Base-by-base conservation (phyloP, 1,284 basidiomycete species). In the Mycosarcoma maydis region DNA sequence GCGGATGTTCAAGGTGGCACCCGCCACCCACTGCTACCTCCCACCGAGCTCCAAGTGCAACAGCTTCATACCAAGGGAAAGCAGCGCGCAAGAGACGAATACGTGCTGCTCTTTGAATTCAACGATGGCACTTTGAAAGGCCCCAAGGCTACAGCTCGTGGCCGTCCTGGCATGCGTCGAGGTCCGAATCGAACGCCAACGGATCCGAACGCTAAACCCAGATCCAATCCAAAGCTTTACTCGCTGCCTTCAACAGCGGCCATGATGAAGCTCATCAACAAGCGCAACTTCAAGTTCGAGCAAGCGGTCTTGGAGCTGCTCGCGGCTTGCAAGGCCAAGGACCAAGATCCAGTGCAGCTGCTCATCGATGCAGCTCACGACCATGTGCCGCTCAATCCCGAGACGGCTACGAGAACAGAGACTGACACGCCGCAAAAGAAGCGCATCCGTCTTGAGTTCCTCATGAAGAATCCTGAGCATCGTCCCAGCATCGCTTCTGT, bases 101-200 rank as follows among this genome's bases (percentile, higher is more conserved):
- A 81, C 51, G 81, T 79, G 3, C 49, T 84, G 11, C 61, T 83
- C 0, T 83, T 84, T 33, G 75, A 80, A 33, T 84, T 84, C 73
- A 82, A 83, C 42, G 83, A 84, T 42, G 83, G 82, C 2, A 82
- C 82, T 13, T 70, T 83, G n/a, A 75, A 78, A 54, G 75, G 75
- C 14, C 77, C 82, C 20, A 82, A 82, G 40, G 80, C 80, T 0
- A 82, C 81, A 1, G 79, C 78, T n/a, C 72, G 82, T 5, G 72
- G 80, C 23, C 53, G 73, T 14, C 46, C 66, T 7, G 74, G 71
- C 5, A 62, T 71, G 58, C 49, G 70, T 4, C 27, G 59, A 27
- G 75, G 67, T 0, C 72, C 74, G 0, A 64, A 55, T 24, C 24
- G 64, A 13, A 47, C 55, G 30, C 51, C 54, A 6, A 32, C 42